These are phyloP conservation scores for Colletotrichum spinosum DNA, from an alignment of 2,329 filamentous ascomycete genomes.

Conservation along the genomic window DNA sequence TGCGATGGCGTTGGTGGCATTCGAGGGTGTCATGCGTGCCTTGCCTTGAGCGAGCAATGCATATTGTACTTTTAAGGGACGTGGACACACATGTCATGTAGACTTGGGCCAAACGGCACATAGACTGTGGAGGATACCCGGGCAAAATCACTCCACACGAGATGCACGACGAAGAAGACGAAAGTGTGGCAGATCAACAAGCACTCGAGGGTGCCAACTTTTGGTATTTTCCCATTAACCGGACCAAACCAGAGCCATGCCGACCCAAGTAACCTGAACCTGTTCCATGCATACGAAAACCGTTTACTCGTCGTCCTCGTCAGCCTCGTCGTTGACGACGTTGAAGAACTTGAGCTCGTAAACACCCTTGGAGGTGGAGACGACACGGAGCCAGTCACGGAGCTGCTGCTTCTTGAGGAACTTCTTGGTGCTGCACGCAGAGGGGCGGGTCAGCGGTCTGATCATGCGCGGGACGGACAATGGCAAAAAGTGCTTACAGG, in stretches of 20 bases:
- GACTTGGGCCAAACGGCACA: neutral
- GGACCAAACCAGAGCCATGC: conserved; percentile 36
- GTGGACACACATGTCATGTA: neutral
- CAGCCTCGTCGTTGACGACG: conserved; percentile 97
- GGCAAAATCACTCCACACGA: conserved; percentile 14
- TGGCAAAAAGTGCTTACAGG: conserved; percentile 73
- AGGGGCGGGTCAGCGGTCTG: conserved; percentile 12
- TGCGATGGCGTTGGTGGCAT: conserved; percentile 91
- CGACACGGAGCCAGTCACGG: conserved; percentile 99
- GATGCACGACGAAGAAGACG: neutral
- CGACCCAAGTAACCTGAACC: conserved; percentile 36
- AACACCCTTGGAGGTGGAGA: conserved; percentile 96
- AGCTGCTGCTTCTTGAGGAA: conserved; percentile 99
- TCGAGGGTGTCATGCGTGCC: conserved; percentile 88
- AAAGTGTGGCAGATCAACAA: conserved; percentile 37
- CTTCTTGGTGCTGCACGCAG: conserved; percentile 88
- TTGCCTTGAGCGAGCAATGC: conserved; percentile 54
- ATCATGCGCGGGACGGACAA: neutral
- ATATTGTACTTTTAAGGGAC: neutral
- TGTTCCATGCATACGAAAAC: conserved; percentile 29
- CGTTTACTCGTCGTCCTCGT: conserved; percentile 96
- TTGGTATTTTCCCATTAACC: conserved; percentile 38
- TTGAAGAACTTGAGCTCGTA: conserved; percentile 99
- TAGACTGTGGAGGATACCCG: conserved; percentile 34
- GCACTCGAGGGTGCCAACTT: conserved; percentile 38